These are phyloP conservation scores for Apiotrichum brassicae DNA, from an alignment of 1,284 basidiomycete species.

Conservation along the genomic window DNA sequence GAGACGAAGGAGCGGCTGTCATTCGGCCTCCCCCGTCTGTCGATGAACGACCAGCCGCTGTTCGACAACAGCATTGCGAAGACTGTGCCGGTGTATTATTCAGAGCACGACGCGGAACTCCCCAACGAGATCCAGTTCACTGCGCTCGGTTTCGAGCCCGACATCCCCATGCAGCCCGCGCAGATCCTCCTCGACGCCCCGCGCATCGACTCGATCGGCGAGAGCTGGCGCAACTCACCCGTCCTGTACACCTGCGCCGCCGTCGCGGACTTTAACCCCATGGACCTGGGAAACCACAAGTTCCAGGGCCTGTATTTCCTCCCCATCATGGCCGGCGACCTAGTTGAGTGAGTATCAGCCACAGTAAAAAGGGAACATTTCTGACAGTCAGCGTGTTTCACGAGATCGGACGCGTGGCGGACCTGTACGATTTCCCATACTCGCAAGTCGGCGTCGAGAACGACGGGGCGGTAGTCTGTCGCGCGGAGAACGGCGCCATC, in stretches of 20 bases:
- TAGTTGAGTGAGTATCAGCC: conserved; percentile 43
- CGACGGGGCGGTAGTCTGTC: conserved; percentile 45
- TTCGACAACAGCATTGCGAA: conserved; percentile 1
- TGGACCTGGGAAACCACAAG: conserved; percentile 22
- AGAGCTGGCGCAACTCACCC: conserved; percentile 34
- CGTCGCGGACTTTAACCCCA: conserved; percentile 42
- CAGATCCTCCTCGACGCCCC: not conserved
- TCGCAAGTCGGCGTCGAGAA: conserved; percentile 45
- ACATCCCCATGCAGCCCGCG: not conserved
- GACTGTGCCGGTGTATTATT: conserved; percentile 1
- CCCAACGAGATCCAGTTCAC: not conserved
- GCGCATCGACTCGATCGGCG: conserved; percentile 18
- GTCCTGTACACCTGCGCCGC: conserved; percentile 43
- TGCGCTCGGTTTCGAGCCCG: conserved; percentile 1
- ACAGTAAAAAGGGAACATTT: no score
- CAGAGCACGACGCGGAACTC: not conserved
- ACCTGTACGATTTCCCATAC: conserved; percentile 43
- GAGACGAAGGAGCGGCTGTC: conserved; percentile 21
- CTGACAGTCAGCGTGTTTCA: conserved; percentile 34
- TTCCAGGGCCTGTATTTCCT: conserved; percentile 42
- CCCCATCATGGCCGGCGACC: conserved; percentile 34
- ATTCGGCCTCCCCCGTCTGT: conserved; percentile 38
- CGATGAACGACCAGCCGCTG: conserved; percentile 13
- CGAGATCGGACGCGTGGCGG: conserved; percentile 47
- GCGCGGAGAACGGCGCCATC: conserved; percentile 33